Evolutionary conservation across 1,284 basidiomycete genomes (phyloP).

Genomic region (Ustilago curta): DNA sequence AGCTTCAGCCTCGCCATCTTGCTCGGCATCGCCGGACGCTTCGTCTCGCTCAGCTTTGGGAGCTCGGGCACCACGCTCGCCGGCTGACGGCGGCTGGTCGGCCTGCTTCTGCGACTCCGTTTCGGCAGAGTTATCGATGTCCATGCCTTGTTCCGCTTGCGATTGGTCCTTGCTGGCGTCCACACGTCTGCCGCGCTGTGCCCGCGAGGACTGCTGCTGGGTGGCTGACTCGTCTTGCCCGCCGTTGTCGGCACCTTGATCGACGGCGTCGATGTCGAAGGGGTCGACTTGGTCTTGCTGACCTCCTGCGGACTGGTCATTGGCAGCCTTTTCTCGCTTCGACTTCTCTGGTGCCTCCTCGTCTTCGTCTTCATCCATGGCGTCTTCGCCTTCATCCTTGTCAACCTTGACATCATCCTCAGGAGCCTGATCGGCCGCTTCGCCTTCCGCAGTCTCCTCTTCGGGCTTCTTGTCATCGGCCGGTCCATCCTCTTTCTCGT

Average conservation of each 20-base stretch:
- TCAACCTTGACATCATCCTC: conserved; percentile 47
- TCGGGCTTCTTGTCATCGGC: conserved; percentile 56
- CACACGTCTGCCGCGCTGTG: conserved; percentile 39
- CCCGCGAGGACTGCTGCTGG: conserved; percentile 50
- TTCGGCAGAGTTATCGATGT: conserved; percentile 59
- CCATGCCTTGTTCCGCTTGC: conserved; percentile 62
- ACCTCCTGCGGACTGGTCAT: conserved; percentile 12
- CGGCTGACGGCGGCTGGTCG: conserved; percentile 42
- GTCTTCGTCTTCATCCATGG: conserved; percentile 48
- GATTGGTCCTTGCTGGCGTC: conserved; percentile 41
- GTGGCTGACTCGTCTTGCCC: conserved; percentile 47
- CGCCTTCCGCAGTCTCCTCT: conserved; percentile 63
- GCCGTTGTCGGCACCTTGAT: conserved; percentile 43
- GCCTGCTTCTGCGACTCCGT: conserved; percentile 67
- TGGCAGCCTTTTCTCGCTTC: conserved; percentile 18
- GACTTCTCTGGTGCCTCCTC: conserved; percentile 32
- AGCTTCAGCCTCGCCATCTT: conserved; percentile 52
- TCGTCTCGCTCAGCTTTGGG: conserved; percentile 28
- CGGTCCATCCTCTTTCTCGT: conserved; percentile 18
- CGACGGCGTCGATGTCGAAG: conserved; percentile 44
- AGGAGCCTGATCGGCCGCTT: conserved; percentile 30
- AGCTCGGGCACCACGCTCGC: conserved; percentile 21
- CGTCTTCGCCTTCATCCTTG: conserved; percentile 47
- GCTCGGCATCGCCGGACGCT: conserved; percentile 29
- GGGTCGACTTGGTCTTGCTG: conserved; percentile 32